phyloP scores from a whole-genome alignment of 1,139 yeast genomes.

The Geotrichum reessii region DNA sequence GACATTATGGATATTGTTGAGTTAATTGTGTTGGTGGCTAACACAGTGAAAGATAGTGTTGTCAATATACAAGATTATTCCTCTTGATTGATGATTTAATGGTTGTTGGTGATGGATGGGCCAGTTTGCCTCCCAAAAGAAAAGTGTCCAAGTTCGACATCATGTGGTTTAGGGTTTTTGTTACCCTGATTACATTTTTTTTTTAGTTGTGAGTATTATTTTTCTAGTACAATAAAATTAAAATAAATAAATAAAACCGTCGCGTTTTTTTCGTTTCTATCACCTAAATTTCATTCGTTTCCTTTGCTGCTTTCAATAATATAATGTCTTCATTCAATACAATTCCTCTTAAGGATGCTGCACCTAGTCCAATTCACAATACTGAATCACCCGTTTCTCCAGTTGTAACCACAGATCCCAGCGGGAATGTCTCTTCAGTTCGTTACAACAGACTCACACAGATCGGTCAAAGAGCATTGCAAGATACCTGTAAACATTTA shows the following conservation, averaged over 20 bases:
- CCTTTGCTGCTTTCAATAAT: not conserved
- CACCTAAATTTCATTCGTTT: no score
- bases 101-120: not conserved
- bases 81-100: not conserved
- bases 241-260: not conserved
- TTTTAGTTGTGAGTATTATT: not conserved
- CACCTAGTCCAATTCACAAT: slow-evolving; percentile 3
- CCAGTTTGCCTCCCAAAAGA: not conserved
- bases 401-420: not conserved
- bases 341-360: slow-evolving; percentile 6
- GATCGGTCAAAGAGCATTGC: slow-evolving; percentile 61
- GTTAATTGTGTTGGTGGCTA: not conserved
- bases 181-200: not conserved
- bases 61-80: not conserved
- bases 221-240: not conserved
- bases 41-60: not conserved
- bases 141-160: not conserved
- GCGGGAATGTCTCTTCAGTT: slow-evolving; percentile 27
- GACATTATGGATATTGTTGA: slow-evolving; percentile 14
- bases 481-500: slow-evolving; percentile 58
- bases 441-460: slow-evolving; percentile 51
- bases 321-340: not conserved
- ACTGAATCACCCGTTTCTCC: not conserved
- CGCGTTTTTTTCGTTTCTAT: not conserved
- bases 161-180: not conserved